Evolutionary conservation across 768 basidiomycete genomes (phyloP), one percentile per base, ranked within the genome.

Genomic region (Hypholoma sublateritium): DNA sequence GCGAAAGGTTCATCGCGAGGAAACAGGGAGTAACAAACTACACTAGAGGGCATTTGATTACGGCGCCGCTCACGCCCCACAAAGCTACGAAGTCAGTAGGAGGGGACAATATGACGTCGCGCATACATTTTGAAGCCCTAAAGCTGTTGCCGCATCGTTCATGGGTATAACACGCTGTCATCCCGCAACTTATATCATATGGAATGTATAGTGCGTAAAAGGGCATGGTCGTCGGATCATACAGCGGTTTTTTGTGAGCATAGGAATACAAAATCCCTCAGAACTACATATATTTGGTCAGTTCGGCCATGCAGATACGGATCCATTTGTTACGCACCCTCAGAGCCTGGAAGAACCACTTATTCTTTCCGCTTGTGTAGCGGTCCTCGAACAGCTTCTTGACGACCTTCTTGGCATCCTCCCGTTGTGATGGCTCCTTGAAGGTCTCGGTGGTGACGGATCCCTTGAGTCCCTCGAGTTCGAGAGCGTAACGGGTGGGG

Each of bases 401-500:
- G 74, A 98, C 85, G 64, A 79, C 86, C 84, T 98, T 98, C 80
- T 96, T 97, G 47, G 93, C 84, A 64, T 95, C 86, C 79, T 95
- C 93, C 62, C 96, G 87, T 73, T 96, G 92, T 66, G 94, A 83
- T 53, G 92, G 91, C 82, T 99, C 95, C 80, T 96, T 95, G 88
- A 98, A 98, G 59, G 95, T 96, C 55, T 98, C 96, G 47, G 80
- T 70, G 22, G 83, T 77, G 53, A 97, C 88, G 48, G 83, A 76
- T 53, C 91, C 91, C 83, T 98, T 99, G 69, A 99, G 79, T 51
- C 86, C 84, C 76, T 99, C 97, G 70, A 98, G 82, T 73, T 99
- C 97, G 67, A 99, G 85, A 61, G 93, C 90, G 77, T 98, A 99
- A 75, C 97, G 96, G 60, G 97, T 98, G 43, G 97, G 97, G 88